Evolutionary conservation across 306 rosid species (phyloP).

Genomic region (Vigna reflexopilosa): DNA sequence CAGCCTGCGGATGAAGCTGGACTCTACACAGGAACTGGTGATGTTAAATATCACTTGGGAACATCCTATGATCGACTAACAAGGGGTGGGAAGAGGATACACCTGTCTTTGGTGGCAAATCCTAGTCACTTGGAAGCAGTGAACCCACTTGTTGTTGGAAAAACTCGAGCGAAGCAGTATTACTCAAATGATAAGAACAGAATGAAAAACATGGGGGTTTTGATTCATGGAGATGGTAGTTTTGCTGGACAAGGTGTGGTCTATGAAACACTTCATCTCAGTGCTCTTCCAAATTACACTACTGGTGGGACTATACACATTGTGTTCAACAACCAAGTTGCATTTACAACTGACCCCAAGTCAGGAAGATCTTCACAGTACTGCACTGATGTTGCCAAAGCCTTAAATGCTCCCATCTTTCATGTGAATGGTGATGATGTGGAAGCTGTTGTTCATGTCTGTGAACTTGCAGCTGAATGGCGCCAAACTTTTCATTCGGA

Average conservation of each 20-base stretch:
- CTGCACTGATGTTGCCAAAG: constrained; percentile 94
- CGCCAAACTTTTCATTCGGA: constrained; percentile 91
- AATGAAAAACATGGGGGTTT: constrained; percentile 79
- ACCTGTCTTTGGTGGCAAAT: constrained; percentile 86
- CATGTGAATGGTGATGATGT: constrained; percentile 88
- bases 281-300: constrained; percentile 90
- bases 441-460: constrained; percentile 83
- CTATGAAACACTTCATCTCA: constrained; percentile 92
- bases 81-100: constrained; percentile 88
- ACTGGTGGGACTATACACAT: constrained; percentile 97
- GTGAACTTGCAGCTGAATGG: constrained; percentile 95
- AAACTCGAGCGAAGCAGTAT: constrained; percentile 93
- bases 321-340: constrained; percentile 91
- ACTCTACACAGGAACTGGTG: constrained; percentile 96
- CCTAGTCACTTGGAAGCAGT: constrained; percentile 99
- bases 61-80: constrained; percentile 97
- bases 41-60: constrained; percentile 94
- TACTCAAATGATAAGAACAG: constrained; percentile 74
- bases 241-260: constrained; percentile 99
- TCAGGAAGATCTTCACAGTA: constrained; percentile 88
- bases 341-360: constrained; percentile 92
- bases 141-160: constrained; percentile 87
- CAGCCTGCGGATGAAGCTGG: constrained; percentile 82
- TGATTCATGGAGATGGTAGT: constrained; percentile 98
- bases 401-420: constrained; percentile 84